Evolutionary conservation across 2,329 filamentous ascomycete genomes (phyloP), one percentile per base, ranked within the genome.

Genomic region (Chrysosporium keratinophilum): DNA sequence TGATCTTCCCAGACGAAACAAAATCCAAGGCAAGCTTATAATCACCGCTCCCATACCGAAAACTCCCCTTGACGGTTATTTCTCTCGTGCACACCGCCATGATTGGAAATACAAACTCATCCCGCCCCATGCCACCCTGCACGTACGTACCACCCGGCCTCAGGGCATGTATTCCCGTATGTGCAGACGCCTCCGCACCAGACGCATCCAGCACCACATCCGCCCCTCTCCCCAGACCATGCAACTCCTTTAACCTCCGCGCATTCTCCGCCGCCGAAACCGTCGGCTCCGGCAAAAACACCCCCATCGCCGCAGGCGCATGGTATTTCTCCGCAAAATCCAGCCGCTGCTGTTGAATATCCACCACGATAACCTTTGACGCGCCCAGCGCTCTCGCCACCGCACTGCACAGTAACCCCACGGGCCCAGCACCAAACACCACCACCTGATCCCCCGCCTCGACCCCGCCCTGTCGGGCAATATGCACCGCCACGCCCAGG

Each of bases 11-110:
- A 23, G 73, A 77, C 6, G 79, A 78, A 1, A 95, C 81, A 57
- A 97, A 76, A 59, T 88, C 81, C 44, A 96, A 77, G 3, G 88
- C 88, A 5, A 90, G 80, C 66, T 83, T 80, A 71, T 96, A 97
- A 70, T 96, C 91, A 17, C 90, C 90, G 52, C 82, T 80, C 2
- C 84, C 84, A 70, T 97, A 97, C 39, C 91, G 81, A 78, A 97
- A 97, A 58, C 84, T 90, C 19, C 91, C 91, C 66, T 85, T 87
- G 45, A 87, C 78, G 10, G 84, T 94, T 50, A 95, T 76, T 75
- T 97, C 91, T 74, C 96, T 96, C 49, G 83, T 78, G 69, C 89
- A 94, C 65, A 94, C 77, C 4, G 87, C 85, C 80, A 91, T 87
- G 67, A 97, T 95, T 50, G 91, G 91, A 75, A 96, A 95, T 7